Percentiles rank a stretch among this genome's conserved stretches.
These are phyloP conservation scores for Aspergillus conjunctus DNA, from an alignment of 495 filamentous ascomycete species.

Conservation along the genomic window DNA sequence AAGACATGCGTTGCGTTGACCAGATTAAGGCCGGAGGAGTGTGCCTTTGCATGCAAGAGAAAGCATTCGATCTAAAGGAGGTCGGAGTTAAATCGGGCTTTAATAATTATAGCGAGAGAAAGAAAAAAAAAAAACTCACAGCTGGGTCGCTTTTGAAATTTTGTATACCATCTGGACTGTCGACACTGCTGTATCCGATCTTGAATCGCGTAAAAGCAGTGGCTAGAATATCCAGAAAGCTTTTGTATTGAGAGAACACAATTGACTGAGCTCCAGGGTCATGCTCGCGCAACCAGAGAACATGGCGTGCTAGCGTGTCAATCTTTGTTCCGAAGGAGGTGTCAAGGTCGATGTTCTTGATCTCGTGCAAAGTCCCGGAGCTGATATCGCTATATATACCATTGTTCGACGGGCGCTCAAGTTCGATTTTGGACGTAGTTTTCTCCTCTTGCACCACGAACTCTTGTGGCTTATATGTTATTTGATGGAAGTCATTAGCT, in stretches of 20 bases:
- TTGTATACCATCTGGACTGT: conserved; percentile 62
- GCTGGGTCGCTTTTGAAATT: conserved; percentile 74
- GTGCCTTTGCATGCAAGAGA: conserved; percentile 82
- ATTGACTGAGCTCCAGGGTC: conserved; percentile 90
- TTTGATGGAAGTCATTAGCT: conserved; percentile 69
- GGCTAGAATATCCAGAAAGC: conserved; percentile 75
- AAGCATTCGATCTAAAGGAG: conserved; percentile 69
- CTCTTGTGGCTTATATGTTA: conserved; percentile 78
- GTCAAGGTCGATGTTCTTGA: conserved; percentile 76
- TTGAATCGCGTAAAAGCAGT: conserved; percentile 65
- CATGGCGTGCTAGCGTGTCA: conserved; percentile 76
- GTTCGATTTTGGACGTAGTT: conserved; percentile 29
- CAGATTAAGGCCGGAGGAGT: conserved; percentile 85
- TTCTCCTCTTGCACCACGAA: conserved; percentile 70
- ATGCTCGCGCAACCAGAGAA: conserved; percentile 79
- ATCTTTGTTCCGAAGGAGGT: conserved; percentile 86
- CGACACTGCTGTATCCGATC: conserved; percentile 72
- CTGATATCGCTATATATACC: conserved; percentile 80
- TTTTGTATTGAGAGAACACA: conserved; percentile 84
- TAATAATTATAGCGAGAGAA: background rate
- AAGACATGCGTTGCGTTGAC: conserved; percentile 94
- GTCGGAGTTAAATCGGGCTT: conserved; percentile 1
- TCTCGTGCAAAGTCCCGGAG: conserved; percentile 69
- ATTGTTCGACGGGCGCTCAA: conserved; percentile 36
- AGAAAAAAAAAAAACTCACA: conserved; percentile 31